Evolutionary conservation across 257 asterid species (phyloP).

Genomic region (Thymus quinquecostatus): DNA sequence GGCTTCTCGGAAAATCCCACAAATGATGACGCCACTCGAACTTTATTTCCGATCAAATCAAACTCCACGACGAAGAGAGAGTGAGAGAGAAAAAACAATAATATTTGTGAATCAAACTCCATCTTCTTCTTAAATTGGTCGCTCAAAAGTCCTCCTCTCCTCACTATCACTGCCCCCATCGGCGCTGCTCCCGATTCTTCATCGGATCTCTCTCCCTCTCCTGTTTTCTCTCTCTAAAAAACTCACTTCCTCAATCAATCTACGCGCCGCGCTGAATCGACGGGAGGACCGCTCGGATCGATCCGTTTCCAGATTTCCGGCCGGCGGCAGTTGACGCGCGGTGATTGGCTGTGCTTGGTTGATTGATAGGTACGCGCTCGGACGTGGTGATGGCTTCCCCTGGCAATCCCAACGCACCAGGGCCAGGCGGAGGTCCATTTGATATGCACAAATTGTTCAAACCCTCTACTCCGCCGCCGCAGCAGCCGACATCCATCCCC

Average conservation of each 20-base stretch:
- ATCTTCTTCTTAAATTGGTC: constrained; percentile 36
- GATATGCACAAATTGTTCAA: constrained; percentile 76
- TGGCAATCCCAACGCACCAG: constrained; percentile 70
- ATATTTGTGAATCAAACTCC: constrained; percentile 23
- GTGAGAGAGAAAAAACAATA: constrained; percentile 3
- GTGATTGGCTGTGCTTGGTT: constrained; percentile 10
- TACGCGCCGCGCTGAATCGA: constrained; percentile 15
- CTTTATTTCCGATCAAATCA: neutral
- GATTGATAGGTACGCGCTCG: neutral
- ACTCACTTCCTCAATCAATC: constrained; percentile 21
- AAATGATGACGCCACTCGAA: constrained; percentile 5
- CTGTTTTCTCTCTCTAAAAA: neutral
- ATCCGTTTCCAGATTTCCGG: constrained; percentile 19
- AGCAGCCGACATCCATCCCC: constrained; percentile 34
- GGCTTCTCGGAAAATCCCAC: neutral
- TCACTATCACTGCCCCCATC: constrained; percentile 32
- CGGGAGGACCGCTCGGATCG: constrained; percentile 31
- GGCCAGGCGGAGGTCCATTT: constrained; percentile 76
- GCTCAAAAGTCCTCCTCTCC: constrained; percentile 32
- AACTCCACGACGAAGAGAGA: neutral
- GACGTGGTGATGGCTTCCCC: constrained; percentile 66
- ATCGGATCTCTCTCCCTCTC: constrained; percentile 35
- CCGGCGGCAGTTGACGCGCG: constrained; percentile 14
- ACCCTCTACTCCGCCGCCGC: constrained; percentile 53
- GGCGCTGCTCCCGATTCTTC: constrained; percentile 34